Evolutionary conservation across 2,329 filamentous ascomycete genomes (phyloP).

Genomic region (Aaosphaeria pasadenensis): DNA sequence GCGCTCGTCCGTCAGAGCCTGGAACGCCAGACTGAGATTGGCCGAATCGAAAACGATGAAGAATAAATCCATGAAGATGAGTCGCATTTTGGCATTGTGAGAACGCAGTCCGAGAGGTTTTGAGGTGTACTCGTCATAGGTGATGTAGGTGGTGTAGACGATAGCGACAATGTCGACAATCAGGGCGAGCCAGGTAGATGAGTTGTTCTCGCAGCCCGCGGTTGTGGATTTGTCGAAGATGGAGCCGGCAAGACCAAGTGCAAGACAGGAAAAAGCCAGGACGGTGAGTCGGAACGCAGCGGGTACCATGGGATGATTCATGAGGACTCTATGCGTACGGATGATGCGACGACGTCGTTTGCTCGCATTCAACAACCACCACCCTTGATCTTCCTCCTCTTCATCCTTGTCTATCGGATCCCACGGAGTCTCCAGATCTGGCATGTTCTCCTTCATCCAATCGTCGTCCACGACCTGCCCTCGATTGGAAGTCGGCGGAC

Average conservation of each 20-base stretch:
- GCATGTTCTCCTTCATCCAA: conserved; percentile 50
- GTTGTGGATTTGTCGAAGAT: conserved; percentile 58
- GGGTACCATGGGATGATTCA: conserved; percentile 82
- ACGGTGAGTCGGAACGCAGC: conserved; percentile 79
- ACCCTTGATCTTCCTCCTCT: conserved; percentile 46
- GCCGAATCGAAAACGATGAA: conserved; percentile 98
- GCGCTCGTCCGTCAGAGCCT: conserved; percentile 65
- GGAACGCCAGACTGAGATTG: conserved; percentile 86
- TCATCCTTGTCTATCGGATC: conserved; percentile 53
- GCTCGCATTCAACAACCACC: conserved; percentile 46
- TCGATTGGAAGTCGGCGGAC: conserved; percentile 19
- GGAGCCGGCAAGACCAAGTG: conserved; percentile 72
- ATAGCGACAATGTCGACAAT: conserved; percentile 85
- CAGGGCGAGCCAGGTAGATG: conserved; percentile 82
- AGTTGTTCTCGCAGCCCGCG: conserved; percentile 41
- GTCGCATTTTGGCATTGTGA: conserved; percentile 78
- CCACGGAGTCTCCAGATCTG: conserved; percentile 50
- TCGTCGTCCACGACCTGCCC: conserved; percentile 39
- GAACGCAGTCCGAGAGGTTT: conserved; percentile 86
- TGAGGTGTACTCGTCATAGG: conserved; percentile 92
- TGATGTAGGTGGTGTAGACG: conserved; percentile 89
- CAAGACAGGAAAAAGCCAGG: conserved; percentile 76
- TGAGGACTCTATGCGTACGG: conserved; percentile 64
- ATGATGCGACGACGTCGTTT: conserved; percentile 55
- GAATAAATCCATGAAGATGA: conserved; percentile 88